These are phyloP conservation scores for Ascochyta pisi DNA, from an alignment of 2,329 filamentous ascomycete species.

Conservation along the genomic window DNA sequence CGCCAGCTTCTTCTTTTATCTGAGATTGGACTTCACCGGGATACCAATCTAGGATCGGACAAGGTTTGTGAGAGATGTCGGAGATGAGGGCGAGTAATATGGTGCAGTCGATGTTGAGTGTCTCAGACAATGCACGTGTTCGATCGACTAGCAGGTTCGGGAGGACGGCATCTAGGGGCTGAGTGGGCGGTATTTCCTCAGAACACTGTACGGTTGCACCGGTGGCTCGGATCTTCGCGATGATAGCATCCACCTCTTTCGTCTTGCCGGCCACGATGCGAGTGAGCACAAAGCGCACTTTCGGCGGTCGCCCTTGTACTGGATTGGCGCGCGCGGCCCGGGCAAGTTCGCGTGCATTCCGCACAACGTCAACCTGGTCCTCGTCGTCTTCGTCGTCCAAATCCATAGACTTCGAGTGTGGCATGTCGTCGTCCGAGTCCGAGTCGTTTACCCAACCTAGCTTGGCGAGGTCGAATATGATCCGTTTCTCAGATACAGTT, in stretches of 20 bases:
- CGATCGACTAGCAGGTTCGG: constrained; percentile 49
- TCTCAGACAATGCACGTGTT: constrained; percentile 50
- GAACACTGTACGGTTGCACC: constrained; percentile 50
- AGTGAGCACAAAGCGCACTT: constrained; percentile 66
- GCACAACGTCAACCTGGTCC: constrained; percentile 63
- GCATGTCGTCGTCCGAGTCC: constrained; percentile 54
- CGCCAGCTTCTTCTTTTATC: constrained; percentile 67
- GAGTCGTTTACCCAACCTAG: constrained; percentile 64
- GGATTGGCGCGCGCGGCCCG: constrained; percentile 64
- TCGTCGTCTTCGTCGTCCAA: constrained; percentile 60
- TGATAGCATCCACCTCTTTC: constrained; percentile 62
- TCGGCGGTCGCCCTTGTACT: constrained; percentile 66
- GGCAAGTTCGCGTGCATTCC: constrained; percentile 64
- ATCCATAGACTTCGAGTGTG: constrained; percentile 12
- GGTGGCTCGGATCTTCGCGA: constrained; percentile 62
- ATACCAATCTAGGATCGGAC: constrained; percentile 57
- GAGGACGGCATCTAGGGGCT: constrained; percentile 34
- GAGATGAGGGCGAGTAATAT: constrained; percentile 75
- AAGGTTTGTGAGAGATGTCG: constrained; percentile 70
- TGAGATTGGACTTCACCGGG: constrained; percentile 69
- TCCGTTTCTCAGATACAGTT: constrained; percentile 67
- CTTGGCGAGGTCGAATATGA: constrained; percentile 73
- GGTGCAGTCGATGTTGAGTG: constrained; percentile 70
- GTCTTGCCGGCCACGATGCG: constrained; percentile 60
- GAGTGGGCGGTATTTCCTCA: constrained; percentile 33